Evolutionary conservation across 1,139 yeast species (phyloP).

Genomic region (Kodamaea sp.): DNA sequence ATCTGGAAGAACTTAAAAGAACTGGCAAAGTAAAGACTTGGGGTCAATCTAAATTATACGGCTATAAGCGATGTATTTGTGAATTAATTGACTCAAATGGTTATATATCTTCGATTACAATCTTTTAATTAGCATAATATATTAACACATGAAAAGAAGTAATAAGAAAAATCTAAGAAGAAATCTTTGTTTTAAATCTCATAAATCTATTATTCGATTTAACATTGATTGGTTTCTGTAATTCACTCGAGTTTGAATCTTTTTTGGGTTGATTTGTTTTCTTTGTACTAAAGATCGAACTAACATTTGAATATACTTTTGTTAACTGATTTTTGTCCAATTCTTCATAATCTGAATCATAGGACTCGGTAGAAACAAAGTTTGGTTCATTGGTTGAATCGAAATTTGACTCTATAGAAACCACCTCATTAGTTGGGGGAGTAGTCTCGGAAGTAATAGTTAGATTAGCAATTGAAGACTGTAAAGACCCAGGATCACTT

Average conservation of each 20-base stretch:
- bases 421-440: too few relatives aligned
- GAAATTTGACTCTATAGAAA: too few relatives aligned
- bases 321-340: conserved; percentile 8
- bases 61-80: conserved; percentile 45
- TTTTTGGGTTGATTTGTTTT: conserved; percentile 2
- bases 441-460: too few relatives aligned
- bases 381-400: too few relatives aligned
- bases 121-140: conserved; percentile 14
- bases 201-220: conserved; percentile 8
- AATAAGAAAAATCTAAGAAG: conserved; percentile 2
- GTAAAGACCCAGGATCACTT: too few relatives aligned
- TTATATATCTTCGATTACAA: conserved; percentile 31
- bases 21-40: conserved; percentile 40
- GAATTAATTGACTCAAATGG: conserved; percentile 48
- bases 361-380: background rate
- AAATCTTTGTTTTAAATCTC: conserved; percentile 12
- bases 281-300: conserved; percentile 22
- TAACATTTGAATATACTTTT: conserved; percentile 19
- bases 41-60: conserved; percentile 53
- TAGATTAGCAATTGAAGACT: too few relatives aligned
- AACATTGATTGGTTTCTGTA: conserved; percentile 1
- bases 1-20: conserved; percentile 46
- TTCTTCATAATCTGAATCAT: conserved; percentile 7
- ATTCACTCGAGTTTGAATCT: background rate
- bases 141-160: background rate